Evolutionary conservation across 306 rosid species (phyloP), one percentile per base, ranked within the genome.

Genomic region (Canavalia gladiata): DNA sequence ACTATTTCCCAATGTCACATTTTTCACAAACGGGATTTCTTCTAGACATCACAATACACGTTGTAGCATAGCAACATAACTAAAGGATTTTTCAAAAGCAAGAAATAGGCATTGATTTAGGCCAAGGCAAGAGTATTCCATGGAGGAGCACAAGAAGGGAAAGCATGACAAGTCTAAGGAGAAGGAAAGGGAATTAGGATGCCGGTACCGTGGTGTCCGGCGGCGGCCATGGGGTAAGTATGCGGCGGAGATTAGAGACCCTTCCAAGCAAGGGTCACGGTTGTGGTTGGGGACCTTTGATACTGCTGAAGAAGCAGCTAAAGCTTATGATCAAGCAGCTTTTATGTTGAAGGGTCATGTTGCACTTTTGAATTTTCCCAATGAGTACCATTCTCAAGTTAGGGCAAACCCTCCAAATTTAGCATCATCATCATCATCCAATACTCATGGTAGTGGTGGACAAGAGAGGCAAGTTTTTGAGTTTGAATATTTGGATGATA

Each of bases 401-500:
- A 63, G 47, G 30, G 47, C 1, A 25, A 6, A 35, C 37, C 11
- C 47, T 63, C 10, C 8, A 62, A 34, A 62, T 62, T 12, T 34
- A 34, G 5, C 68, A 62, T 13, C 47, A 60, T 41, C 18, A 5
- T 12, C 68, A 0, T 2, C 68, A 5, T 35, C 41, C 41, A 37
- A 2, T 12, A 12, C 8, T 12, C 69, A 6, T 5, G 8, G 28
- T 5, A 6, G 4, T 62, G 28, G 1, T 62, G 45, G 9, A 34
- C 68, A 34, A 34, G 9, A 62, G 12, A 63, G 11, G 4, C 47
- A 63, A 3, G 47, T 63, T 63, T 35, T 63, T 37, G 69, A 63
- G 69, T 63, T 63, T 63, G 69, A 63, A 47, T 63, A 63, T 37
- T 63, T 63, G 47, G 69, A 63, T 63, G 69, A 63, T 35, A 63